These are phyloP conservation scores for Circinella minor DNA, from an alignment of 371 early-diverging fungal genomes.

Conservation along the genomic window DNA sequence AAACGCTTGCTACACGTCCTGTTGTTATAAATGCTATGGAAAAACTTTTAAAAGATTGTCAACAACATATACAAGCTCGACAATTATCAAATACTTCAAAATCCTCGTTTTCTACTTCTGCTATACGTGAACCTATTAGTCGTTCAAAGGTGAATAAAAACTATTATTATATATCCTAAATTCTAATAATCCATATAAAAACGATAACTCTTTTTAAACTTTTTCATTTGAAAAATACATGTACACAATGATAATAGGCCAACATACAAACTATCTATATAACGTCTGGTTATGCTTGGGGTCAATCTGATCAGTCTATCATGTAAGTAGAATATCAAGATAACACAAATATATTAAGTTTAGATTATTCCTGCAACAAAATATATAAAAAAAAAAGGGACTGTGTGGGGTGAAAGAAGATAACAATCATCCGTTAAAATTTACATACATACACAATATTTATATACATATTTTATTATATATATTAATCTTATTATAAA, in stretches of 20 bases:
- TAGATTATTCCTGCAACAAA: no score
- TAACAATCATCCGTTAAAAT: no score
- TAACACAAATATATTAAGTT: background rate
- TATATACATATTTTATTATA: no score
- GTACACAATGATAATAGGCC: conserved; percentile 18
- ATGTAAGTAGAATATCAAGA: conserved; percentile 11
- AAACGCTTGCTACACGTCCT: background rate
- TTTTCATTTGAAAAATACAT: background rate
- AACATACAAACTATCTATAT: conserved; percentile 29
- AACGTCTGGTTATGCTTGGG: conserved; percentile 26
- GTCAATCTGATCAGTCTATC: conserved; percentile 24
- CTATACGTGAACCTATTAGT: background rate
- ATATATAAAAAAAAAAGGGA: no score
- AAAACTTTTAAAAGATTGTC: conserved; percentile 2
- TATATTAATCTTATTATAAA: no score
- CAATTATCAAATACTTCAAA: conserved; percentile 21
- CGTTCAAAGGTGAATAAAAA: background rate
- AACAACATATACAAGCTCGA: conserved; percentile 1
- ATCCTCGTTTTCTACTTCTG: conserved; percentile 16
- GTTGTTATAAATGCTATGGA: background rate
- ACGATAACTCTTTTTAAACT: no score
- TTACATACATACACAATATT: no score
- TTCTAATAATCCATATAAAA: no score
- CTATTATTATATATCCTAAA: no score
- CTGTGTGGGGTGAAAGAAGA: no score